Evolutionary conservation across 2,329 filamentous ascomycete species (phyloP), one percentile per base, ranked within the genome.

Genomic region (Exophiala oligosperma): DNA sequence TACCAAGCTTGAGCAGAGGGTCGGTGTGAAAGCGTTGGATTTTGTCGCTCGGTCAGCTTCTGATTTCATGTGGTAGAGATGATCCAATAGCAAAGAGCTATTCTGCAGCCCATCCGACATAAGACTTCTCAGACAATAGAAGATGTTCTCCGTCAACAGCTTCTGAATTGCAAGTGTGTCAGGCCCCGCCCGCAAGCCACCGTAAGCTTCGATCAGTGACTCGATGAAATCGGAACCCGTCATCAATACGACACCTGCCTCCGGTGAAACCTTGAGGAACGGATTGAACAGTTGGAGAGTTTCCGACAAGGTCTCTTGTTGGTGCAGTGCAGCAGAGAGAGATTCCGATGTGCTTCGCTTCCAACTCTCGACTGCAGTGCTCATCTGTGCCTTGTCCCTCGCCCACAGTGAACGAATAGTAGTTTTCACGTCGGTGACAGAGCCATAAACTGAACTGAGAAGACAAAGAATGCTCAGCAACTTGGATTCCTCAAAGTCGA

Each of bases 151-250:
- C 48, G 92, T 80, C 29, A 96, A 81, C 14, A 83, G 81, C 62
- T 84, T 88, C 58, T 86, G 84, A 44, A 92, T 67, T 0, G 81
- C 14, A n/a, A 21, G 49, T 17, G 47, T 29, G 24, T 49, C 32
- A 28, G 53, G 41, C 72, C 84, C 85, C 57, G 87, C 81, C 49
- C 77, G 80, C 50, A 77, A 76, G 38, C 84, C 78, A 29, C 67
- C 66, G 60, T 77, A 78, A 29, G 69, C 68, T 60, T 78, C 76
- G 52, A 70, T 69, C 11, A 96, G 79, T 0, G 88, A 85, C 70
- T 97, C 93, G 21, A 96, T 74, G 66, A 94, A 93, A 73, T 97
- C 93, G 51, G 89, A 92, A 1, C 93, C 93, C 0, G 89, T 89
- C 66, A 96, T 83, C 67, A 96, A 87, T 65, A 90, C 79, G 5